Conservation (phyloP, 2,329 filamentous ascomycete genomes). For the Beauveria rudraprayagi region DNA sequence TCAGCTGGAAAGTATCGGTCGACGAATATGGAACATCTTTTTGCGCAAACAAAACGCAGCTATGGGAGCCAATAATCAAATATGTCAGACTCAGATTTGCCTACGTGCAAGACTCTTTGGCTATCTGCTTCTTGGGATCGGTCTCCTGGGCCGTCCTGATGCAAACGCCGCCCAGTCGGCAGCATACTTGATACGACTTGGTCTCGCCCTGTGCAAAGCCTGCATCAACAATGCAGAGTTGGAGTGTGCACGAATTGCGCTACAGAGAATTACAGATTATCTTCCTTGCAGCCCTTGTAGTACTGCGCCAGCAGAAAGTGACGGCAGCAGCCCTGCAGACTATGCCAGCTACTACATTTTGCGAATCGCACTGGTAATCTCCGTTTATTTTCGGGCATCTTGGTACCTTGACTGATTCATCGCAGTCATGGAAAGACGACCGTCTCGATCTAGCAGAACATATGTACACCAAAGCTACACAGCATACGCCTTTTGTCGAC, state of each 20-base stretch:
- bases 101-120: background rate
- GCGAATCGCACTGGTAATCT: constrained; percentile 56
- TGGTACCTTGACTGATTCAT: background rate
- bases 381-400: no score
- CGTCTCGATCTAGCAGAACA: constrained; percentile 70
- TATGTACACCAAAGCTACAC: constrained; percentile 56
- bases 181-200: constrained; percentile 55
- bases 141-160: background rate
- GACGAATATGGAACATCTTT: constrained; percentile 2
- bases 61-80: background rate
- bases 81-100: background rate
- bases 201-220: constrained; percentile 55
- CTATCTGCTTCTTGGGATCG: background rate
- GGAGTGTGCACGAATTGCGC: constrained; percentile 48
- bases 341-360: constrained; percentile 23
- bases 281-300: constrained; percentile 18
- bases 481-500: background rate
- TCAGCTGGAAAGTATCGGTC: background rate
- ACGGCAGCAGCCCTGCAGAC: background rate
- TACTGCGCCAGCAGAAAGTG: background rate
- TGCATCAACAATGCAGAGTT: constrained; percentile 44
- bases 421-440: constrained; percentile 65
- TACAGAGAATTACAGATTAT: constrained; percentile 58
- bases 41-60: background rate
- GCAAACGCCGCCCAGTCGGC: background rate